Evolutionary conservation across 345 rosid genomes (phyloP).

Genomic region (Jatropha curcas): DNA sequence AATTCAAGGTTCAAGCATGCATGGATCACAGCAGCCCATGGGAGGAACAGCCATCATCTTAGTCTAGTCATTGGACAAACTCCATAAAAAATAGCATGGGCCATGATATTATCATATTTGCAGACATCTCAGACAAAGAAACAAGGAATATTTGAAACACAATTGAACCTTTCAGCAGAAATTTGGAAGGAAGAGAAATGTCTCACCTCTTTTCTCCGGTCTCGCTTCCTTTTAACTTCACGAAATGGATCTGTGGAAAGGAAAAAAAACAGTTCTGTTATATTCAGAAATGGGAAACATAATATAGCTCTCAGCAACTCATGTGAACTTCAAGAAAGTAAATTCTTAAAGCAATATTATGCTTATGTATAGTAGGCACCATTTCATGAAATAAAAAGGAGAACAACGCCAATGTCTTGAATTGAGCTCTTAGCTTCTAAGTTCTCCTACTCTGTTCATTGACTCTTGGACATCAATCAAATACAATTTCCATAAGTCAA

Average conservation of each 20-base stretch:
- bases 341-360: not conserved
- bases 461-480: not conserved
- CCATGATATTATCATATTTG: not conserved
- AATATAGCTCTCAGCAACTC: not conserved
- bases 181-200: not conserved
- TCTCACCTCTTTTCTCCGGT: slow-evolving; percentile 74
- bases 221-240: slow-evolving; percentile 86
- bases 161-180: not conserved
- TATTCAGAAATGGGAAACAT: slow-evolving; percentile 6
- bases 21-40: not conserved
- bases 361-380: not conserved
- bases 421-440: not conserved
- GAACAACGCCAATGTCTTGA: not conserved
- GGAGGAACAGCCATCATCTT: not conserved
- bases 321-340: not conserved
- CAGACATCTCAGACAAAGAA: not conserved
- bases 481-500: not conserved
- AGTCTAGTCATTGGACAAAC: slow-evolving; percentile 2
- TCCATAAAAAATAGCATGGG: not conserved
- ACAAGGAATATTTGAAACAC: not conserved
- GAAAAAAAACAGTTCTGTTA: slow-evolving; percentile 29
- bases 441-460: not conserved
- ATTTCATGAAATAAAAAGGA: not conserved
- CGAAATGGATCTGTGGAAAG: slow-evolving; percentile 71
- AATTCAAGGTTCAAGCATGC: slow-evolving; percentile 1